phyloP scores from a whole-genome alignment of 192 early-diverging fungal genomes.

The Entophlyctis luteolus region DNA sequence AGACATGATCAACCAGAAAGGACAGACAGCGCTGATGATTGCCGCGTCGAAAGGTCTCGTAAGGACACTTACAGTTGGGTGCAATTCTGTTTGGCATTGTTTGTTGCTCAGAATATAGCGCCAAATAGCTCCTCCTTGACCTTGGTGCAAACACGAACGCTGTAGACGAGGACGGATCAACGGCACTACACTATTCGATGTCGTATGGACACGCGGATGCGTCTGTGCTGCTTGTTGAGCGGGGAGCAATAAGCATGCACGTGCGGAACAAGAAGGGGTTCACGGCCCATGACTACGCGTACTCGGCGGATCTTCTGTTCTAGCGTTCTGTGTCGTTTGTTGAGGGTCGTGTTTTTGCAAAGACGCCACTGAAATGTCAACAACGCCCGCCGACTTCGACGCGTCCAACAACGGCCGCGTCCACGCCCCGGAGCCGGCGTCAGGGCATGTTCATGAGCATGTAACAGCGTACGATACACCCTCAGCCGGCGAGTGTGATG shows the following conservation, averaged over 20 bases:
- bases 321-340: background rate
- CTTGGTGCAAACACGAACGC: slow-evolving; percentile 42
- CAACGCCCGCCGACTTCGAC: background rate
- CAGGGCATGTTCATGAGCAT: background rate
- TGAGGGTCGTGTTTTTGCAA: background rate
- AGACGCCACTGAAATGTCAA: background rate
- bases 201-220: slow-evolving; percentile 45
- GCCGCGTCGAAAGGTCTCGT: slow-evolving; percentile 37
- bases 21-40: slow-evolving; percentile 44
- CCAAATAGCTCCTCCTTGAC: slow-evolving; percentile 33
- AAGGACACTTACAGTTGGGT: slow-evolving; percentile 26
- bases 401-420: background rate
- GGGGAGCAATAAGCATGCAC: slow-evolving; percentile 37
- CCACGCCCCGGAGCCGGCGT: background rate
- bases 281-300: slow-evolving; percentile 50
- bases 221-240: slow-evolving; percentile 40
- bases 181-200: slow-evolving; percentile 46
- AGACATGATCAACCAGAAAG: slow-evolving; percentile 36
- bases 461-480: background rate
- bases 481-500: background rate
- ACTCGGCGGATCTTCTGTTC: slow-evolving; percentile 35
- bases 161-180: slow-evolving; percentile 44
- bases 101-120: background rate
- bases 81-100: background rate
- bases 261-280: slow-evolving; percentile 42